A percentile compares a stretch with the other conserved stretches of the same genome.
phyloP scores from a whole-genome alignment of 345 rosid genomes.

The Rhodamnia argentea region DNA sequence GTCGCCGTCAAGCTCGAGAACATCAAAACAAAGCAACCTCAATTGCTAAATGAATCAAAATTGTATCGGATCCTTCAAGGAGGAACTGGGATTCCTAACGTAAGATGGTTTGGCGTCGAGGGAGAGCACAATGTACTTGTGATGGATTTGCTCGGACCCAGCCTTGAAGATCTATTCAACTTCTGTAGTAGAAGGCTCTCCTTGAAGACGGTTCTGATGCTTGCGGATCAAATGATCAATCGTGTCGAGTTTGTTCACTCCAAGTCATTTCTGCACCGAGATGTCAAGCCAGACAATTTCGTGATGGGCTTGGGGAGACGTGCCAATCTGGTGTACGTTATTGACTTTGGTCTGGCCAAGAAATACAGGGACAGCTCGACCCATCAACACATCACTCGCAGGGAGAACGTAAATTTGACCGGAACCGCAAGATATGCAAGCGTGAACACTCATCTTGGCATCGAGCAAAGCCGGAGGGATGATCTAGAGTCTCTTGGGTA shows the following conservation, averaged over 20 bases:
- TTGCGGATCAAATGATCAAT: constrained; percentile 96
- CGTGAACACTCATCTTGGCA: too few relatives aligned
- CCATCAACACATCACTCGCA: constrained; percentile 80
- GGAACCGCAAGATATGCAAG: too few relatives aligned
- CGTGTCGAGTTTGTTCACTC: constrained; percentile 86
- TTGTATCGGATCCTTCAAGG: constrained; percentile 73
- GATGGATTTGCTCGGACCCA: constrained; percentile 92
- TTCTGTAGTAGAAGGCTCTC: constrained; percentile 67
- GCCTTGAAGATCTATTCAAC: constrained; percentile 85
- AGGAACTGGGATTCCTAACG: constrained; percentile 92
- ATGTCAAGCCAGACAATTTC: constrained; percentile 89
- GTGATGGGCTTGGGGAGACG: constrained; percentile 88
- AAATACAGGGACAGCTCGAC: constrained; percentile 73
- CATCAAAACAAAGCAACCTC: constrained; percentile 87
- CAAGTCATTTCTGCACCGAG: constrained; percentile 87
- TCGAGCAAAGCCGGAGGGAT: constrained; percentile 97
- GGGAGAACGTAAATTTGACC: constrained; percentile 6
- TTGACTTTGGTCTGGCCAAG: constrained; percentile 93
- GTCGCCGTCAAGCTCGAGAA: constrained; percentile 24
- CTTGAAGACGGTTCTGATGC: constrained; percentile 84
- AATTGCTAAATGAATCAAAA: constrained; percentile 75
- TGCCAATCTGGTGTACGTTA: constrained; percentile 79
- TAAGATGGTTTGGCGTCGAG: constrained; percentile 78
- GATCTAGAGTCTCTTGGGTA: constrained; percentile 97
- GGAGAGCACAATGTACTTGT: constrained; percentile 82